phyloP scores from a whole-genome alignment of 2,329 filamentous ascomycete species.

The Neopestalotiopsis sp. region DNA sequence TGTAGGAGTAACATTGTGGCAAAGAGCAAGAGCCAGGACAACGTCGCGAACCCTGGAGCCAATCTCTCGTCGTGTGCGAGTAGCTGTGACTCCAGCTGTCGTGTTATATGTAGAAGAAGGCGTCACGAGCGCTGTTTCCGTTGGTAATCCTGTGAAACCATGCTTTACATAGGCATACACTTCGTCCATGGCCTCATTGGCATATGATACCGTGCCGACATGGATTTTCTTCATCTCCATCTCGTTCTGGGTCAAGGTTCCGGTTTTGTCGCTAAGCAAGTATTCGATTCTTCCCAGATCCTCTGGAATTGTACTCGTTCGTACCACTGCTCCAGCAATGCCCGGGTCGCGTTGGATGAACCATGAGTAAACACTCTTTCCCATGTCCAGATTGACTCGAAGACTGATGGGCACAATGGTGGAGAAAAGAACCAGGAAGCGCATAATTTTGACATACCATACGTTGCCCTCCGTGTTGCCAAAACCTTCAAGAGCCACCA shows the following conservation, averaged over 20 bases:
- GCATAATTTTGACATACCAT: slow-evolving; percentile 98
- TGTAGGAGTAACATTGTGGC: slow-evolving; percentile 96
- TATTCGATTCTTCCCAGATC: slow-evolving; percentile 96
- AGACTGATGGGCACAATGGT: slow-evolving; percentile 98
- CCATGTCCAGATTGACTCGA: slow-evolving; percentile 95
- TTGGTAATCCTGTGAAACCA: slow-evolving; percentile 66
- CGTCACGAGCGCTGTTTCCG: slow-evolving; percentile 67
- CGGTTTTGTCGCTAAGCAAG: slow-evolving; percentile 94
- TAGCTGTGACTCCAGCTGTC: slow-evolving; percentile 67
- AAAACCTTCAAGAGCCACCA: slow-evolving; percentile 88
- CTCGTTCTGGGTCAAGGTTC: slow-evolving; percentile 96
- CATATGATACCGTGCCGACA: slow-evolving; percentile 96
- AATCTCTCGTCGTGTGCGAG: slow-evolving; percentile 89
- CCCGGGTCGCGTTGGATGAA: slow-evolving; percentile 92
- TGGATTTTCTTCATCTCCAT: slow-evolving; percentile 99
- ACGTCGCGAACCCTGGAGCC: slow-evolving; percentile 92
- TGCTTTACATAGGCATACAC: slow-evolving; percentile 86
- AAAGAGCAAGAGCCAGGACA: slow-evolving; percentile 88
- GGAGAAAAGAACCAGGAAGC: slow-evolving; percentile 98
- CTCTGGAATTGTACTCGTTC: slow-evolving; percentile 97
- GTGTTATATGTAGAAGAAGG: slow-evolving; percentile 74
- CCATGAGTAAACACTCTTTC: slow-evolving; percentile 93
- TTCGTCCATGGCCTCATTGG: slow-evolving; percentile 98
- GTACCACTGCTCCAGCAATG: slow-evolving; percentile 90
- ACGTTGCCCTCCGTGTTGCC: slow-evolving; percentile 66